phyloP scores from a whole-genome alignment of 805 yeast genomes.

The Sugiyamaella floridensis region DNA sequence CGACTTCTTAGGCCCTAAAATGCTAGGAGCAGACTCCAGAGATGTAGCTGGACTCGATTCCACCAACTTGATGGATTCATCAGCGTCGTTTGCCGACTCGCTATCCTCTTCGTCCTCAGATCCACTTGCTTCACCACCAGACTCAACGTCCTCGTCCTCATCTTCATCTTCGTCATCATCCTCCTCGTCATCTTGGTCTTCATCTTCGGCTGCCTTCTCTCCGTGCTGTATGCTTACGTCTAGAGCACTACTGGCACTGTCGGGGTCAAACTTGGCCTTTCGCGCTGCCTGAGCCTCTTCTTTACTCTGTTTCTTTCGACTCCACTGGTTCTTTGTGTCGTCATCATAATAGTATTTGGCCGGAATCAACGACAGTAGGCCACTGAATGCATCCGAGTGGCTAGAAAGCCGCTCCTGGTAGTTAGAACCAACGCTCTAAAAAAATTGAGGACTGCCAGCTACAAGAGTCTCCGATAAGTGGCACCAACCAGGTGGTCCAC shows the following conservation, averaged over 20 bases:
- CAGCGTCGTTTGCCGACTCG: conserved; percentile 17
- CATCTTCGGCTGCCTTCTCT: conserved; percentile 32
- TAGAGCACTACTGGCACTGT: conserved; percentile 27
- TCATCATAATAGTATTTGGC: conserved; percentile 92
- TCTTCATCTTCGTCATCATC: conserved; percentile 25
- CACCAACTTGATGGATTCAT: background rate
- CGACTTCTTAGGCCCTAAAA: background rate
- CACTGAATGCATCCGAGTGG: conserved; percentile 58
- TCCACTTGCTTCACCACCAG: background rate
- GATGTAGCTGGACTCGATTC: background rate
- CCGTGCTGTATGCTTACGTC: conserved; percentile 26
- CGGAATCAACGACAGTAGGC: conserved; percentile 82
- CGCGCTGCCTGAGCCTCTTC: conserved; percentile 61
- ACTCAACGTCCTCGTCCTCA: conserved; percentile 16
- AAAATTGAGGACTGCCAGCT: too few species aligned
- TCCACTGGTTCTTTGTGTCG: conserved; percentile 86
- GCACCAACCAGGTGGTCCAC: too few species aligned
- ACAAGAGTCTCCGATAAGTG: too few species aligned
- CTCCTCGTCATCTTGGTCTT: conserved; percentile 19
- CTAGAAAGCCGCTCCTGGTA: conserved; percentile 27
- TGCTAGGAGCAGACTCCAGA: background rate
- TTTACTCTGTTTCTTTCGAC: conserved; percentile 61
- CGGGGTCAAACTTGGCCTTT: conserved; percentile 69
- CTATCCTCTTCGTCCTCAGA: conserved; percentile 13
- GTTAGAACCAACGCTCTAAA: background rate